Evolutionary conservation across 1,284 basidiomycete species (phyloP).

Genomic region (Apiotrichum porosum): DNA sequence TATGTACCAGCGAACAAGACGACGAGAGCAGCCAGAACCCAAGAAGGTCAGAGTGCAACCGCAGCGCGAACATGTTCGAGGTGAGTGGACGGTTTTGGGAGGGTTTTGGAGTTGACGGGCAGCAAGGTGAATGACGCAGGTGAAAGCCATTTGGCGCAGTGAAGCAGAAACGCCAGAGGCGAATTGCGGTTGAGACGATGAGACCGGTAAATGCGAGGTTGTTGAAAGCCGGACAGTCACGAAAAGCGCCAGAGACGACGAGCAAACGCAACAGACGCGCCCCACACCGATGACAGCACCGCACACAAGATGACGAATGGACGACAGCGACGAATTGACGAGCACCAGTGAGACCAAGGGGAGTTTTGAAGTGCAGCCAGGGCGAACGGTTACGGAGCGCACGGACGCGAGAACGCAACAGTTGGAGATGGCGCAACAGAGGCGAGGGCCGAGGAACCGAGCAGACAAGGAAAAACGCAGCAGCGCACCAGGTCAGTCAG

Average conservation of each 20-base stretch:
- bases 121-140: background rate
- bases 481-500: conserved; percentile 14
- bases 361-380: background rate
- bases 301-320: no score
- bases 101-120: background rate
- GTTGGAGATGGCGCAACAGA: background rate
- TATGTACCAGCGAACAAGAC: background rate
- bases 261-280: conserved; percentile 1
- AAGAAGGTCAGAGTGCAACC: background rate
- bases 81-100: background rate
- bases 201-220: background rate
- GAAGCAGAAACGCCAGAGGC: conserved; percentile 3
- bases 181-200: no score
- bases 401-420: conserved; percentile 1
- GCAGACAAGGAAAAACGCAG: conserved; percentile 3
- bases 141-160: no score
- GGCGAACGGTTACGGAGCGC: background rate
- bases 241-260: background rate
- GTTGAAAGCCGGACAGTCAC: conserved; percentile 3
- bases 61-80: no score
- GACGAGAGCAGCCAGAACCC: background rate
- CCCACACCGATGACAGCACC: background rate
- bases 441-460: conserved; percentile 5
- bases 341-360: conserved; percentile 1
- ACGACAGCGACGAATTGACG: background rate